Conservation (phyloP, 306 rosid species). For the Lathyrus tuberosus region DNA sequence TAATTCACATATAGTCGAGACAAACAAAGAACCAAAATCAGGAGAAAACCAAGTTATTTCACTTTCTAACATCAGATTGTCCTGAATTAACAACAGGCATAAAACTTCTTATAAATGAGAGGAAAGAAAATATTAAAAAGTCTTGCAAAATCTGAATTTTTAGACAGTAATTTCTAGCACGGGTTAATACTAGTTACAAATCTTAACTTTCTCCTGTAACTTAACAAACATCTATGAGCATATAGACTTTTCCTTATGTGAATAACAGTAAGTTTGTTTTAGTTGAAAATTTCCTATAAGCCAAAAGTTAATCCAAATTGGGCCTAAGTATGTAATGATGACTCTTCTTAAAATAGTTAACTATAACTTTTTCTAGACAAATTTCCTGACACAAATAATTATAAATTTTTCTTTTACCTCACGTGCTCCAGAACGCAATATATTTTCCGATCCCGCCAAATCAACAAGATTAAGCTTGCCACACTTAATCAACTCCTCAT, state of each 20-base stretch:
- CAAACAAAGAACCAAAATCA: conserved; percentile 3
- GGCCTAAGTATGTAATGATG: neutral
- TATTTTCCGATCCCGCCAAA: conserved; percentile 96
- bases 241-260: no score
- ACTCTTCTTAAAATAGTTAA: neutral
- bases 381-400: neutral
- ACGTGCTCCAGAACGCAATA: conserved; percentile 94
- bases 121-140: neutral
- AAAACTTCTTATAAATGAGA: neutral
- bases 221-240: no score
- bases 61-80: conserved; percentile 14
- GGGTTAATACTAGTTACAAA: neutral
- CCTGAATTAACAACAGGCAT: neutral
- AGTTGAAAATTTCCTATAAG: neutral
- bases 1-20: neutral
- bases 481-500: conserved; percentile 91
- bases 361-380: neutral
- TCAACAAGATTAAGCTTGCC: conserved; percentile 99
- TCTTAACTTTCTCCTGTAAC: neutral
- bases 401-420: conserved; percentile 60
- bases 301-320: neutral
- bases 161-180: neutral
- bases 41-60: conserved; percentile 5
- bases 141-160: neutral
- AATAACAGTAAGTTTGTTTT: no score